Conservation (phyloP, 768 basidiomycete genomes). For the Fomitopsis pulvina region DNA sequence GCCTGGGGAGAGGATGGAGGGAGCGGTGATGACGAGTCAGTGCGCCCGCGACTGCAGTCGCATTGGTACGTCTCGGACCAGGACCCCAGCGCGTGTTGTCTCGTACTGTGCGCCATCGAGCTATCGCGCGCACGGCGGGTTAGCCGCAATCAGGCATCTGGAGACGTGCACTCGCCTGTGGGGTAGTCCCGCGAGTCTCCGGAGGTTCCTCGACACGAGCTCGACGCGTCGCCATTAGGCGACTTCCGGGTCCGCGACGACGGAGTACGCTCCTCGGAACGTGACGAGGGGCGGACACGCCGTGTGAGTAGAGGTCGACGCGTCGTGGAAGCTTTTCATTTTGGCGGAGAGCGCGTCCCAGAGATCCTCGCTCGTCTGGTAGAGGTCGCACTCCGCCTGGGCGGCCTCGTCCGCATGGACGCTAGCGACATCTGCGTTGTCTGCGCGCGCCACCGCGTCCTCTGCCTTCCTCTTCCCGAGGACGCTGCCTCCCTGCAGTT, state of each 20-base stretch:
- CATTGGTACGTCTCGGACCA: conserved; percentile 3
- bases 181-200: conserved; percentile 6
- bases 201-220: conserved; percentile 6
- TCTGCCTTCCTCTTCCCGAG: conserved; percentile 2
- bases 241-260: conserved; percentile 14
- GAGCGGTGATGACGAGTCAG: no score
- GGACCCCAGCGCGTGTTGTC: not conserved
- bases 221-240: conserved; percentile 3
- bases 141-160: not conserved
- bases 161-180: conserved; percentile 4
- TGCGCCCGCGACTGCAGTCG: conserved; percentile 4
- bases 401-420: not conserved
- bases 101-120: not conserved
- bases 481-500: not conserved
- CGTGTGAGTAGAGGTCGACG: not conserved
- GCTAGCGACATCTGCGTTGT: not conserved
- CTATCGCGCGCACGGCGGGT: conserved; percentile 1
- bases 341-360: conserved; percentile 7
- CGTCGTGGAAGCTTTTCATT: conserved; percentile 5
- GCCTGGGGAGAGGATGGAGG: not conserved
- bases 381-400: conserved; percentile 4
- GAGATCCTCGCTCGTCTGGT: conserved; percentile 11
- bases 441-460: not conserved
- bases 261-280: conserved; percentile 14
- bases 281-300: conserved; percentile 2